These are phyloP conservation scores for Aspergillus steynii DNA, from an alignment of 495 filamentous ascomycete genomes.

Conservation along the genomic window DNA sequence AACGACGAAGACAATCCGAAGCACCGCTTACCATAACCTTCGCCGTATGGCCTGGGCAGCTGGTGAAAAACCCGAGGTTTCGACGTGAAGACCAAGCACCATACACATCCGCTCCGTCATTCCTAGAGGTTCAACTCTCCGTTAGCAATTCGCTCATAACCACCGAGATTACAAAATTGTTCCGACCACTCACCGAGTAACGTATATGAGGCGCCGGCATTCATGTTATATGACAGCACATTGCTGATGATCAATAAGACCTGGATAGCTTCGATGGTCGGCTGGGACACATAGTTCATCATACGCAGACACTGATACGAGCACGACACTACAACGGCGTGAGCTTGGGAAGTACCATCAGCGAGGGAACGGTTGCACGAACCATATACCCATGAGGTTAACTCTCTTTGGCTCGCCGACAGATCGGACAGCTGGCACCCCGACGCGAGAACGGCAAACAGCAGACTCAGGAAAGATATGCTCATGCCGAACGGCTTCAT, in stretches of 20 bases:
- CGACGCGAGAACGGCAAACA: slow-evolving; percentile 80
- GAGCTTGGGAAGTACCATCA: background rate
- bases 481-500: slow-evolving; percentile 47
- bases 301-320: slow-evolving; percentile 63
- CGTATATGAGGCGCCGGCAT: slow-evolving; percentile 61
- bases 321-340: slow-evolving; percentile 51
- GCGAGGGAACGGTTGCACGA: slow-evolving; percentile 13
- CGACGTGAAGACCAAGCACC: slow-evolving; percentile 57
- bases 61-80: slow-evolving; percentile 45
- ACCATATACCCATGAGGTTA: slow-evolving; percentile 64
- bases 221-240: slow-evolving; percentile 65
- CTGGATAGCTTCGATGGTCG: slow-evolving; percentile 58
- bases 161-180: slow-evolving; percentile 10
- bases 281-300: slow-evolving; percentile 60
- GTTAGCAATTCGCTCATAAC: background rate
- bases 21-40: slow-evolving; percentile 40
- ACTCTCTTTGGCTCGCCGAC: slow-evolving; percentile 54
- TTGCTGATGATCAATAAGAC: slow-evolving; percentile 59
- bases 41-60: slow-evolving; percentile 37
- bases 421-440: slow-evolving; percentile 76
- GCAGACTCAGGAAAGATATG: slow-evolving; percentile 40
- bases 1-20: background rate
- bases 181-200: slow-evolving; percentile 46
- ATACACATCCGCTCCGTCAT: slow-evolving; percentile 61
- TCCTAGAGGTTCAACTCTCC: slow-evolving; percentile 27